Evolutionary conservation across 345 rosid genomes (phyloP), one percentile per base, ranked within the genome.

Genomic region (Eutrema yunnanense): DNA sequence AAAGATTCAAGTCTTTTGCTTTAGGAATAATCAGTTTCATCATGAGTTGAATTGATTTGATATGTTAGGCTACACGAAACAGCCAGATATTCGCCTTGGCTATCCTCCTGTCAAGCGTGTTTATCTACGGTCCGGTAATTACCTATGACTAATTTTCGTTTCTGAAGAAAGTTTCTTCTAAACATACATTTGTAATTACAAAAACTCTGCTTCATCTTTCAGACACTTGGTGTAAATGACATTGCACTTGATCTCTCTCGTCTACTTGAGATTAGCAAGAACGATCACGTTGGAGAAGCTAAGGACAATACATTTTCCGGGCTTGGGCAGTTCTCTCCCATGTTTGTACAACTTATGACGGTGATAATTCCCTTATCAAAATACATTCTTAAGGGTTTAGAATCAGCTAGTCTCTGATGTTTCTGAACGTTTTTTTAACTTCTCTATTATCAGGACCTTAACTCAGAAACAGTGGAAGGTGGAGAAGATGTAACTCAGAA

Each of bases 121-220:
- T 80, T 51, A 78, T 83, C 64, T 83, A 69, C 63, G 82, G 81
- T 70, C 79, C 72, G 79, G 84, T 74, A 50, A 81, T 22, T 67
- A 70, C 33, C 52, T 49, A 29, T n/a, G n/a, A 12, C 43, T 27
- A 48, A 14, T 12, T 16, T 36, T 65, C 14, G 6, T 55, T 36
- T 50, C 2, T 44, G 9, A 46, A 61, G 32, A 16, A 37, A 36
- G 2, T 55, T 43, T 64, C 11, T 40, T 69, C 6, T 13, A 12
- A 26, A 44, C 29, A 40, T 51, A 40, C 3, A 32, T 12, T 7
- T 47, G 72, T 71, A 9, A 13, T 48, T 27, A 61, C 2, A 5
- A 27, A 0, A 6, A 14, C 7, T 50, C 19, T 60, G 70, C 48
- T 54, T 69, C 48, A 4, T 69, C 62, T 51, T 78, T 61, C 75